Base-by-base conservation (phyloP, 208 protist species). In the Angomonas deanei region DNA sequence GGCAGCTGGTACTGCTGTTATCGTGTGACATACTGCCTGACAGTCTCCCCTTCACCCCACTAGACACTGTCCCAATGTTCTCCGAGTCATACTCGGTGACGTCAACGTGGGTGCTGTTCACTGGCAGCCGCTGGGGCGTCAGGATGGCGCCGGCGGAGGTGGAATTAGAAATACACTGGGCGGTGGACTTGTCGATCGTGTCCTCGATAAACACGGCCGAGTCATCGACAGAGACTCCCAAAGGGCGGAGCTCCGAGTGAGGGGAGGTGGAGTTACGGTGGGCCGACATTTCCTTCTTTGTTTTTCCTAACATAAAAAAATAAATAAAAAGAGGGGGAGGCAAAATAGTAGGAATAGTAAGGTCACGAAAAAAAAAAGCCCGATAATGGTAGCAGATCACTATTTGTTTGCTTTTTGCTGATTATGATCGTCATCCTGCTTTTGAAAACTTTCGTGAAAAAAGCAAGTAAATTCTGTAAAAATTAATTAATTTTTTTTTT, bases 181-280 rank as follows among this genome's bases (percentile, higher is more conserved):
- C 88, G 27, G 77, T 90, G 1, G 61, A 46, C 3, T 72, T 70
- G 55, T 94, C 88, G 38, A 94, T 74, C 21, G 84, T 88, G 69
- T 94, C 88, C 32, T 91, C 84, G 3, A 92, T 52, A 61, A 91
- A 94, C 52, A 94, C 88, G 48, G 82, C 88, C 1, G 79, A 75
- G 57, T 94, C 88, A 62, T 94, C 88, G 24, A 76, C 91, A 17
- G 80, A 83, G 11, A 74, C 70, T 49, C 75, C 82, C 48, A 90
- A 81, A 21, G 74, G 21, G 61, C 39, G 8, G 64, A 66, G 26
- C 27, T 42, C 36, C 11, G 36, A 8, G 8, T 42, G 36, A n/a
- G 36, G 63, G 42, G 6, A 69, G 28, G 30, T 3, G 13, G 48
- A 42, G 42, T n/a, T 42, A 34, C 61, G 64, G 56, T 47, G 56